Conservation (phyloP, 2,329 filamentous ascomycete genomes). For the Diplodia sapinea region DNA sequence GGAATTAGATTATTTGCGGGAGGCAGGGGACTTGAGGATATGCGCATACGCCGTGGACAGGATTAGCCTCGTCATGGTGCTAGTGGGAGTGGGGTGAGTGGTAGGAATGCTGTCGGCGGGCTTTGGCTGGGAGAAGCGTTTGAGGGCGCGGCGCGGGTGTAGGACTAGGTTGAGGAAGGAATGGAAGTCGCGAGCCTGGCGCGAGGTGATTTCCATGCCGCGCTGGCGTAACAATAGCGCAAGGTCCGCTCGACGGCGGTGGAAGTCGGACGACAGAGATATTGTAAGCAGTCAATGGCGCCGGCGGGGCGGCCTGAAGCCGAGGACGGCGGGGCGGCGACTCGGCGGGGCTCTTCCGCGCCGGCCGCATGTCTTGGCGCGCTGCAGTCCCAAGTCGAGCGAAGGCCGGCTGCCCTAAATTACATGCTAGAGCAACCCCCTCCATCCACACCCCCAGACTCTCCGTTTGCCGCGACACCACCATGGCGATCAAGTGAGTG, state of each 20-base stretch:
- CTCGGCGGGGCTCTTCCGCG: slow-evolving; percentile 25
- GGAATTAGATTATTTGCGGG: slow-evolving; percentile 36
- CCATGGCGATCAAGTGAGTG: slow-evolving; percentile 63
- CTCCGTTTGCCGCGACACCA: slow-evolving; percentile 29
- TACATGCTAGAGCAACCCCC: slow-evolving; percentile 10
- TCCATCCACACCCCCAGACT: background rate
- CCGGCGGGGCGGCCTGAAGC: slow-evolving; percentile 10
- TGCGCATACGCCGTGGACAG: slow-evolving; percentile 81
- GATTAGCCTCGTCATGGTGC: slow-evolving; percentile 68
- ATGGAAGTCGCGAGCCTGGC: slow-evolving; percentile 34
- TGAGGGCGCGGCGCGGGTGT: slow-evolving; percentile 14
- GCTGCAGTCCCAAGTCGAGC: background rate
- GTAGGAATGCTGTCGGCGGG: slow-evolving; percentile 13
- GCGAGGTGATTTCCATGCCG: slow-evolving; percentile 30
- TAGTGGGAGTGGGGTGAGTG: background rate
- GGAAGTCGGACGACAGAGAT: slow-evolving; percentile 17
- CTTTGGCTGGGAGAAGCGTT: slow-evolving; percentile 8
- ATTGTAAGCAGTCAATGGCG: slow-evolving; percentile 18
- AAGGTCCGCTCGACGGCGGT: slow-evolving; percentile 1
- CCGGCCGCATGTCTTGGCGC: slow-evolving; percentile 5
- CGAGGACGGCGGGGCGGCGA: slow-evolving; percentile 3
- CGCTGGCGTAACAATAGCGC: slow-evolving; percentile 16
- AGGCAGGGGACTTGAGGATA: background rate
- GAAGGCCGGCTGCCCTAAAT: slow-evolving; percentile 1
- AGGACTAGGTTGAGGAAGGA: slow-evolving; percentile 27